A percentile compares a stretch with the other conserved stretches of the same genome.
phyloP scores from a whole-genome alignment of 2,329 filamentous ascomycete genomes.

The Colletotrichum musae region DNA sequence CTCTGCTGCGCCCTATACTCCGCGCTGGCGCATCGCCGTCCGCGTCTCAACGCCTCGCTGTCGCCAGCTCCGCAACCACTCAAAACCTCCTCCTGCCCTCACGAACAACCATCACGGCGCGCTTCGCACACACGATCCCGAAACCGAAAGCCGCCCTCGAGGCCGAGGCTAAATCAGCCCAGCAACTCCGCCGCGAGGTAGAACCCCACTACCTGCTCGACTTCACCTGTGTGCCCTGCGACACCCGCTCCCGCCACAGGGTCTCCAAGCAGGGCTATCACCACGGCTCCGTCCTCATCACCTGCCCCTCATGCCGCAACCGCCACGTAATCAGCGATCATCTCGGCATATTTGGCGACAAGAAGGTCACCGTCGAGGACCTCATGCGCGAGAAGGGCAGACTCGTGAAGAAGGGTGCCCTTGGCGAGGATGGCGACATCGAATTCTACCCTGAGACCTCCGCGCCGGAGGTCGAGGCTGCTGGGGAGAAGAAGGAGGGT shows the following conservation, averaged over 20 bases:
- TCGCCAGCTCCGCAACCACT: neutral
- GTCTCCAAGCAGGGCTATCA: constrained; percentile 97
- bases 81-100: neutral
- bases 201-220: constrained; percentile 86
- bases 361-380: constrained; percentile 80
- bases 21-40: constrained; percentile 22
- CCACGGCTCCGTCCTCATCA: constrained; percentile 88
- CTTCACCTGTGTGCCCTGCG: constrained; percentile 94
- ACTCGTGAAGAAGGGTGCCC: constrained; percentile 78
- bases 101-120: constrained; percentile 24
- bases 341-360: constrained; percentile 82
- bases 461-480: constrained; percentile 2
- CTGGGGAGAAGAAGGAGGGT: constrained; percentile 18
- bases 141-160: constrained; percentile 30
- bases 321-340: constrained; percentile 95
- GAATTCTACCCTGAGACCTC: constrained; percentile 87
- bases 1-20: constrained; percentile 28
- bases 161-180: constrained; percentile 45
- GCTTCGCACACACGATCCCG: constrained; percentile 48
- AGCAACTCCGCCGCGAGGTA: constrained; percentile 45
- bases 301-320: constrained; percentile 88
- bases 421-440: constrained; percentile 85
- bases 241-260: constrained; percentile 83
- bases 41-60: constrained; percentile 9
- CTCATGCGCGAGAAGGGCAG: constrained; percentile 83